Conservation (phyloP, 805 yeast genomes). For the Spathaspora girioi region DNA sequence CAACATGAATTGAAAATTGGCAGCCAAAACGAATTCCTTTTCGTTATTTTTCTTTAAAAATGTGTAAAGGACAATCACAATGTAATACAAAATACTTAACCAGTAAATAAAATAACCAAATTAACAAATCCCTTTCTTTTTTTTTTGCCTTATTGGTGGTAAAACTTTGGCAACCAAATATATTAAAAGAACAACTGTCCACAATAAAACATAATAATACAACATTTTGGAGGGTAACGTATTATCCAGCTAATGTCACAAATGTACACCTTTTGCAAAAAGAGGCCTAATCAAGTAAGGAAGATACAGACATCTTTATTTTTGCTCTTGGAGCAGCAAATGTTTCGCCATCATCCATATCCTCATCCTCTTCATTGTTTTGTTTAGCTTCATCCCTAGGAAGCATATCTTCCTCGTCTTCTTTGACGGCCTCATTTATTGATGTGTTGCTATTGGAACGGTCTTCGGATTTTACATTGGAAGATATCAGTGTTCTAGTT, state of each 20-base stretch:
- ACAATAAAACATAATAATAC: background rate
- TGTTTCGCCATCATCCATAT: background rate
- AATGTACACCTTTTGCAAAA: background rate
- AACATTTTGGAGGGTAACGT: background rate
- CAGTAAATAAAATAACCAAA: background rate
- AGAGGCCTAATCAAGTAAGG: slow-evolving; percentile 23
- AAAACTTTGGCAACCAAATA: background rate
- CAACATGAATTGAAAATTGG: background rate
- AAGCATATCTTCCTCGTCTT: slow-evolving; percentile 2
- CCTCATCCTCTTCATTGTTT: slow-evolving; percentile 10
- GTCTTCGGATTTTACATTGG: slow-evolving; percentile 1
- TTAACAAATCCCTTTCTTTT: background rate
- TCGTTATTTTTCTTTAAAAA: background rate
- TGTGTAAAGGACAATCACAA: background rate
- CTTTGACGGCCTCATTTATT: slow-evolving; percentile 3
- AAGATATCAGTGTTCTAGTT: slow-evolving; percentile 20
- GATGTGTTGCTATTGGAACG: slow-evolving; percentile 3
- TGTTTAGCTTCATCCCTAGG: slow-evolving; percentile 5
- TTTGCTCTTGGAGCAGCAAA: slow-evolving; percentile 4
- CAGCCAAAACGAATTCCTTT: background rate
- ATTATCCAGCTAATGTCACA: background rate
- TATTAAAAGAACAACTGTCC: background rate
- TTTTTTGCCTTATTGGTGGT: background rate
- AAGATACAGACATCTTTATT: slow-evolving; percentile 31
- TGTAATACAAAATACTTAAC: background rate